phyloP scores from a whole-genome alignment of 306 rosid species.

The Sicyos edulis region DNA sequence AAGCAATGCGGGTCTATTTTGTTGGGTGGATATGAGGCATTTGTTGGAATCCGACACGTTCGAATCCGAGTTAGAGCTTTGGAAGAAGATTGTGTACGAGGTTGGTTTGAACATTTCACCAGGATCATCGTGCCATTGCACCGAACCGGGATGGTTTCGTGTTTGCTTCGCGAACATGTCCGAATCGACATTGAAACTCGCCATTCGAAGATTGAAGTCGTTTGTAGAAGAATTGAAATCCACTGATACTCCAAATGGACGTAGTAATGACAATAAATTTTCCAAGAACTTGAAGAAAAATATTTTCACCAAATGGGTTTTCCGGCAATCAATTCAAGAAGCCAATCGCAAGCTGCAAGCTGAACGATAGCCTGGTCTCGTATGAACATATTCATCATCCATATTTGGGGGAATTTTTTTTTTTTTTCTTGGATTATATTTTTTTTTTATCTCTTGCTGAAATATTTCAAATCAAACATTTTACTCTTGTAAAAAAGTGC shows the following conservation, averaged over 20 bases:
- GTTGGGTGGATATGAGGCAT: slow-evolving; percentile 71
- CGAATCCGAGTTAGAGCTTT: slow-evolving; percentile 49
- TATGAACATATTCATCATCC: slow-evolving; percentile 9
- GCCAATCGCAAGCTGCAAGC: slow-evolving; percentile 1
- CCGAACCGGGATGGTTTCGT: slow-evolving; percentile 82
- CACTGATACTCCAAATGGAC: too few species aligned
- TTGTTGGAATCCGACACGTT: slow-evolving; percentile 40
- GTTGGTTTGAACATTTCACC: slow-evolving; percentile 68
- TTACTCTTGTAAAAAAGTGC: slow-evolving; percentile 20
- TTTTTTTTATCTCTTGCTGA: neutral
- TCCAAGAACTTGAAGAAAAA: slow-evolving; percentile 19
- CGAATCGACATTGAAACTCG: slow-evolving; percentile 35
- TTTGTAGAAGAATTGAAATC: neutral
- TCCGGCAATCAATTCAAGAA: slow-evolving; percentile 24
- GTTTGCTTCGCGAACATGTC: slow-evolving; percentile 79
- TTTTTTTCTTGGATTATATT: neutral
- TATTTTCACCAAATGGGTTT: slow-evolving; percentile 23
- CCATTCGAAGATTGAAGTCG: slow-evolving; percentile 19
- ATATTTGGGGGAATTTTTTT: neutral
- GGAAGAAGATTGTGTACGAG: slow-evolving; percentile 48
- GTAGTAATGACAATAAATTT: neutral
- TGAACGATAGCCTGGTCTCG: slow-evolving; percentile 27
- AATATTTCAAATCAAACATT: neutral
- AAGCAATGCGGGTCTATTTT: slow-evolving; percentile 75
- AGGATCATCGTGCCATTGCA: slow-evolving; percentile 65